A percentile compares a stretch with the other conserved stretches of the same genome.
Evolutionary conservation across 2,329 filamentous ascomycete genomes (phyloP).

Genomic region (Calycina herbarum): DNA sequence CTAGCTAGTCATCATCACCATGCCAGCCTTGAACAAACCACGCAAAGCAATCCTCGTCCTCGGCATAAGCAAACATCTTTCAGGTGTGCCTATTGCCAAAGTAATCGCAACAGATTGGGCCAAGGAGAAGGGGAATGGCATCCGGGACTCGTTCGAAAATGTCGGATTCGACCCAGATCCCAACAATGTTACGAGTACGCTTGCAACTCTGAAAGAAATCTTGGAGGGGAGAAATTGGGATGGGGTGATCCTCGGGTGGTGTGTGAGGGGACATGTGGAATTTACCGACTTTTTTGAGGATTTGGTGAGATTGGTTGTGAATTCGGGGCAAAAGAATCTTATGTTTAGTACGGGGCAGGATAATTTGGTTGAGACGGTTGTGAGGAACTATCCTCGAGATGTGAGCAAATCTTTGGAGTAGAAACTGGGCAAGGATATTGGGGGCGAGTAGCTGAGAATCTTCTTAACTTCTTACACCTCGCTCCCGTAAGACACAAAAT

Average conservation of each 20-base stretch:
- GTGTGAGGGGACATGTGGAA: conserved; percentile 18
- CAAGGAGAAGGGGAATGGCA: conserved; percentile 9
- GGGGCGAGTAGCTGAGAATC: too few species aligned
- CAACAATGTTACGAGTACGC: conserved; percentile 3
- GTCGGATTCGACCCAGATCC: conserved; percentile 13
- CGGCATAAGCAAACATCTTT: conserved; percentile 12
- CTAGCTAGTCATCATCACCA: too few species aligned
- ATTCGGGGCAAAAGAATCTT: conserved; percentile 8
- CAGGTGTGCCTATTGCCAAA: conserved; percentile 9
- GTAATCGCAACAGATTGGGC: conserved; percentile 14
- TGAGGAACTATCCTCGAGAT: conserved; percentile 15
- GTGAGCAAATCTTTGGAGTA: too few species aligned
- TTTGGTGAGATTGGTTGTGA: background rate
- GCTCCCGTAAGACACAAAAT: too few species aligned
- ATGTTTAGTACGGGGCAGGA: conserved; percentile 16
- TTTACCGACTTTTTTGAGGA: conserved; percentile 17
- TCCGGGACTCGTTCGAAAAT: conserved; percentile 9
- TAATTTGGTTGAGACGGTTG: conserved; percentile 15
- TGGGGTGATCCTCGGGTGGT: conserved; percentile 17
- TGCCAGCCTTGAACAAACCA: background rate
- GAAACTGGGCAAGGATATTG: too few species aligned
- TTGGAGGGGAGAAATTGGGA: conserved; percentile 14
- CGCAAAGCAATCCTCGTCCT: conserved; percentile 14
- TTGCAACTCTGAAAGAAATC: conserved; percentile 8
- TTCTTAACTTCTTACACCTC: too few species aligned